Conservation (phyloP, 2,329 filamentous ascomycete species). For the Fusarium protoensiforme region DNA sequence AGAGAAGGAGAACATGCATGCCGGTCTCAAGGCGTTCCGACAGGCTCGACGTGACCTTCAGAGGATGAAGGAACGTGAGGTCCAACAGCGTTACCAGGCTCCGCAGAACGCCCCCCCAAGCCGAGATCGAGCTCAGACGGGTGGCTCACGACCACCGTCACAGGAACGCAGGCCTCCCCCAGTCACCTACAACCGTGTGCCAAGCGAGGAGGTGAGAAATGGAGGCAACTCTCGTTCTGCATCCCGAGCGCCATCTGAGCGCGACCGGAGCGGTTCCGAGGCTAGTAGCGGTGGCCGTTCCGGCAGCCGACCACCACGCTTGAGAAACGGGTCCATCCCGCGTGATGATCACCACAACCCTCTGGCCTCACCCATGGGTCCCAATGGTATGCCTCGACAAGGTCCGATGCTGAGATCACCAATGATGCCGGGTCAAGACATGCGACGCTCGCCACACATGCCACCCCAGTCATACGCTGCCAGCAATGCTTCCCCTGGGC, state of each 20-base stretch:
- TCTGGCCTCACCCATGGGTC: constrained; percentile 31
- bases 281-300: constrained; percentile 59
- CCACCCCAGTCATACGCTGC: constrained; percentile 53
- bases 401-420: constrained; percentile 55
- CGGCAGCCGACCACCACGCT: constrained; percentile 52
- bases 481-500: constrained; percentile 30
- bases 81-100: constrained; percentile 54
- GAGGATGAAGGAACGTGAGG: constrained; percentile 64
- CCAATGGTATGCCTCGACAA: constrained; percentile 43
- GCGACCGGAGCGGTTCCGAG: constrained; percentile 67
- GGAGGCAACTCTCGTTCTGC: constrained; percentile 38
- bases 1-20: constrained; percentile 56
- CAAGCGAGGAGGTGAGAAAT: constrained; percentile 56
- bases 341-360: constrained; percentile 51
- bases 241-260: constrained; percentile 53
- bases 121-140: constrained; percentile 34
- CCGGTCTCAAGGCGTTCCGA: constrained; percentile 66
- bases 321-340: constrained; percentile 51
- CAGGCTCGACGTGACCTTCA: constrained; percentile 69
- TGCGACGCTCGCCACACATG: constrained; percentile 57
- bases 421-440: constrained; percentile 60
- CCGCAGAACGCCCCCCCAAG: constrained; percentile 15
- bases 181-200: constrained; percentile 56
- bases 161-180: constrained; percentile 59
- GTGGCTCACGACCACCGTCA: constrained; percentile 52